Evolutionary conservation across 306 rosid species (phyloP).

Genomic region (Rubus idaeus): DNA sequence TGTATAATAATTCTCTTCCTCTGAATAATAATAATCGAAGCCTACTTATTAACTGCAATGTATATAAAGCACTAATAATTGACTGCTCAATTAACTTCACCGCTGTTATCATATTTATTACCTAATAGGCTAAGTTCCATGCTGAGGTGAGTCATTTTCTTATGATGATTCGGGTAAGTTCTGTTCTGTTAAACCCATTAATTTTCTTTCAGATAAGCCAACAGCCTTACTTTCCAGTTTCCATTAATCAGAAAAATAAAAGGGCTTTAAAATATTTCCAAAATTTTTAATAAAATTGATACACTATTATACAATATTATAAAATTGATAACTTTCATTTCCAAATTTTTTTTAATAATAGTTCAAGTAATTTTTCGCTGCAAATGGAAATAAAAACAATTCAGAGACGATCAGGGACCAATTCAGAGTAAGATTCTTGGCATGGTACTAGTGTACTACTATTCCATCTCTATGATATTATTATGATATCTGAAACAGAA

Average conservation of each 20-base stretch:
- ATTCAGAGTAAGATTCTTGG: not conserved
- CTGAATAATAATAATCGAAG: too few relatives aligned
- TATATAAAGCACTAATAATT: not conserved
- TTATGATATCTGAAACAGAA: not conserved
- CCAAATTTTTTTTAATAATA: too few relatives aligned
- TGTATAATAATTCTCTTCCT: too few relatives aligned
- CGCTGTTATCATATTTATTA: not conserved
- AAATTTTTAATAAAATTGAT: too few relatives aligned
- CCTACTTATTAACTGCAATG: not conserved
- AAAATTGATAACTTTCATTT: too few relatives aligned
- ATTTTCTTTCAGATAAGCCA: too few relatives aligned
- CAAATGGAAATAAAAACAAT: not conserved
- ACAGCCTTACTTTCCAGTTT: too few relatives aligned
- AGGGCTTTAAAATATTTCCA: too few relatives aligned
- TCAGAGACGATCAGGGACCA: not conserved
- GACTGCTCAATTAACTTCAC: constrained; percentile 21
- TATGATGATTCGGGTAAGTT: not conserved
- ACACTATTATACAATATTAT: too few relatives aligned
- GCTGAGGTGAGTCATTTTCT: not conserved
- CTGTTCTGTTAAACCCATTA: too few relatives aligned
- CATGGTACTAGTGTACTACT: not conserved
- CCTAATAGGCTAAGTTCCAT: not conserved
- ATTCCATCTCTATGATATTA: not conserved
- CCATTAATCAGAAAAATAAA: too few relatives aligned
- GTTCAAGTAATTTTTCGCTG: not conserved